Percentiles rank a stretch among this genome's conserved stretches.
These are phyloP conservation scores for Ambrosia hybrid DNA, from an alignment of 140 eudicot species.

Conservation along the genomic window DNA sequence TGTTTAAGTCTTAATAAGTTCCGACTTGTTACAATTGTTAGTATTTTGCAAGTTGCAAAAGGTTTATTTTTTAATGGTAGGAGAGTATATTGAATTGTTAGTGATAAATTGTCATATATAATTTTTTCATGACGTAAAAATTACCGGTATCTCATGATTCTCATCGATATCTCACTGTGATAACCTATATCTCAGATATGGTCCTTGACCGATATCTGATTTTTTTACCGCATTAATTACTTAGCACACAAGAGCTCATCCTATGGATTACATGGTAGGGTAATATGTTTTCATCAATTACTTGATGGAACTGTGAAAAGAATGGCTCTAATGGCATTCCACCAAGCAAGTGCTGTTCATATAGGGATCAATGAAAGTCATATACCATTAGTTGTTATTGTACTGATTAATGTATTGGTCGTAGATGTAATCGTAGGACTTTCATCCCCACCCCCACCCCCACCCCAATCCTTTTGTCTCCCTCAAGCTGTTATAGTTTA, in stretches of 20 bases:
- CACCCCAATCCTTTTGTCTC: conserved; percentile 9
- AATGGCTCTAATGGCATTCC: conserved; percentile 11
- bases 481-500: background rate
- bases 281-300: background rate
- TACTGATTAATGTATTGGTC: conserved; percentile 1
- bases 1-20: too few species aligned
- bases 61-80: too few species aligned
- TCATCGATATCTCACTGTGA: too few species aligned
- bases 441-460: background rate
- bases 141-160: too few species aligned
- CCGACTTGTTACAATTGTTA: too few species aligned
- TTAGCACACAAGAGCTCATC: background rate
- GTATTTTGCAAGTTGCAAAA: too few species aligned
- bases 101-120: too few species aligned
- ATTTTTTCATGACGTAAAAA: too few species aligned
- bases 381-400: background rate
- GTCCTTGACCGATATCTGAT: too few species aligned
- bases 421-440: background rate
- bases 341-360: conserved; percentile 5
- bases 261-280: conserved; percentile 5
- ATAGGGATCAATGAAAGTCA: background rate
- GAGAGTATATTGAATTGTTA: too few species aligned
- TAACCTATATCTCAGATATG: too few species aligned
- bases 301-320: conserved; percentile 19
- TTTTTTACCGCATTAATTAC: too few species aligned